Percentiles rank a stretch among this genome's conserved stretches.
These are phyloP conservation scores for Didymella exigua DNA, from an alignment of 2,329 filamentous ascomycete genomes.

Conservation along the genomic window DNA sequence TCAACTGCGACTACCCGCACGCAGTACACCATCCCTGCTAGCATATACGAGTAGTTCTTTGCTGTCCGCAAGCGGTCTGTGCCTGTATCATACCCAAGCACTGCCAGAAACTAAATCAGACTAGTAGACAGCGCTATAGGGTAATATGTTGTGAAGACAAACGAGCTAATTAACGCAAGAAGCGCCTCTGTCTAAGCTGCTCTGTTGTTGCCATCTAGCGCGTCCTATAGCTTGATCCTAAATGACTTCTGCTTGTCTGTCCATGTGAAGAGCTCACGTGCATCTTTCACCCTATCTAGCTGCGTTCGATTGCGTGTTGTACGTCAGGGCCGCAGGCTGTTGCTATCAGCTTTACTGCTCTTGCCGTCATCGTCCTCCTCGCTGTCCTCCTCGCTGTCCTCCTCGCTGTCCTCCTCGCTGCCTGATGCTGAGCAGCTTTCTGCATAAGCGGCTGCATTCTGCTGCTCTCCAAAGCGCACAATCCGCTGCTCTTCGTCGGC, in stretches of 20 bases:
- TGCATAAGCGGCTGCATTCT: not conserved
- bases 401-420: no score
- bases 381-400: no score
- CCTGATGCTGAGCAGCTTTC: not conserved
- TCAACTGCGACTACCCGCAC: conserved; percentile 24
- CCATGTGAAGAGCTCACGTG: not conserved
- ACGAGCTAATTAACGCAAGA: not conserved
- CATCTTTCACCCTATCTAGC: not conserved
- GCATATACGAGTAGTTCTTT: no score
- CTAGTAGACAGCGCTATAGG: not conserved
- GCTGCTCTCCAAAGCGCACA: not conserved
- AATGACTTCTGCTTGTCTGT: not conserved
- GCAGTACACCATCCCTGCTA: no score
- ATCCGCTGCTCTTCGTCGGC: not conserved
- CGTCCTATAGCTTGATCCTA: not conserved
- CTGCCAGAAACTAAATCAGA: not conserved
- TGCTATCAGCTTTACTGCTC: not conserved
- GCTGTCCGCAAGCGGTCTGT: no score
- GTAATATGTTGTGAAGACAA: not conserved
- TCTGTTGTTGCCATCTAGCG: not conserved
- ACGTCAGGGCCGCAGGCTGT: not conserved
- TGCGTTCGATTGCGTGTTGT: not conserved
- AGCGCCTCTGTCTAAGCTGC: not conserved
- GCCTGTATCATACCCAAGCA: no score
- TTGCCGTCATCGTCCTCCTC: not conserved